Evolutionary conservation across 1,284 basidiomycete genomes (phyloP).

Genomic region (Lentinula novae-zelandiae): DNA sequence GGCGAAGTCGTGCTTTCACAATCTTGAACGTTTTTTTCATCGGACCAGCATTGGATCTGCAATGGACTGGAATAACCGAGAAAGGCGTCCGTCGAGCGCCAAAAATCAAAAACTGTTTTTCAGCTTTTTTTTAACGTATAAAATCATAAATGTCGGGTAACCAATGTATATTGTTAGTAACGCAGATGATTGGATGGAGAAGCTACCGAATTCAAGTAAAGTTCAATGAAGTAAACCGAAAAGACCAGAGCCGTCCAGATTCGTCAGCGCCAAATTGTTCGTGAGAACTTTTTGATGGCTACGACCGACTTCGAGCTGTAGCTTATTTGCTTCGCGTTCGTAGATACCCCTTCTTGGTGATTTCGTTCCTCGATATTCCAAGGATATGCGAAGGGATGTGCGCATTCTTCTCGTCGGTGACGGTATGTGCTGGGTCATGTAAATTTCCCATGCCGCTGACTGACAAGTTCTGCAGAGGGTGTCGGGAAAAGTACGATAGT

Average conservation of each 20-base stretch:
- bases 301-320: background rate
- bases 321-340: background rate
- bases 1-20: background rate
- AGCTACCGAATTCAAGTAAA: too few species aligned
- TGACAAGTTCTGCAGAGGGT: conserved; percentile 55
- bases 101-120: too few species aligned
- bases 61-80: too few species aligned
- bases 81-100: background rate
- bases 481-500: conserved; percentile 95
- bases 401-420: conserved; percentile 94
- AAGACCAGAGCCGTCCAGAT: background rate
- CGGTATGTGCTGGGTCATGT: conserved; percentile 45
- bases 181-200: too few species aligned
- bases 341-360: conserved; percentile 2
- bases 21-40: background rate
- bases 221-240: background rate
- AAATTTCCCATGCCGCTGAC: conserved; percentile 13
- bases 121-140: too few species aligned
- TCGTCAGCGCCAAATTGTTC: background rate
- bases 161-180: too few species aligned
- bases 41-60: too few species aligned
- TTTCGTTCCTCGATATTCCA: conserved; percentile 10
- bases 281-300: background rate
- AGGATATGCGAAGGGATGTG: conserved; percentile 80
- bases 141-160: too few species aligned